Evolutionary conservation across 345 rosid species (phyloP).

Genomic region (Atalantia buxifolia): DNA sequence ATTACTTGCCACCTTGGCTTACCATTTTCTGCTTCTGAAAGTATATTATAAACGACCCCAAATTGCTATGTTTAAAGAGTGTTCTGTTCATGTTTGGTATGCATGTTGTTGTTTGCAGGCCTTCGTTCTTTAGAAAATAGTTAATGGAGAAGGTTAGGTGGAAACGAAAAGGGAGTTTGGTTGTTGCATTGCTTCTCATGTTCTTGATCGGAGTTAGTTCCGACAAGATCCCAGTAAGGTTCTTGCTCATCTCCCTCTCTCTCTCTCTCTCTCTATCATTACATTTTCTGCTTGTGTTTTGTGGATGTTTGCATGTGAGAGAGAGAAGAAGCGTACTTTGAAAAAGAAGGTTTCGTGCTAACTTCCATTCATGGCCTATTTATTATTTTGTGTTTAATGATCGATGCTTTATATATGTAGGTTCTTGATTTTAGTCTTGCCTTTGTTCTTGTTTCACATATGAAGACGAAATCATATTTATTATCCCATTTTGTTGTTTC

Average conservation of each 20-base stretch:
- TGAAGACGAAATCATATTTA: background rate
- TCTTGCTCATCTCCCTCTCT: conserved; percentile 11
- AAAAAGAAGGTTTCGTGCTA: background rate
- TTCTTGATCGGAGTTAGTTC: conserved; percentile 9
- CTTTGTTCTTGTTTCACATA: background rate
- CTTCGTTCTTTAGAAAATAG: background rate
- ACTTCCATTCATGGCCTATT: background rate
- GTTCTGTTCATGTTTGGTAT: background rate
- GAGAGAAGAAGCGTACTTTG: background rate
- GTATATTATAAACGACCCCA: background rate
- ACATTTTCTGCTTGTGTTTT: background rate
- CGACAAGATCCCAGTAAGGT: conserved; percentile 32
- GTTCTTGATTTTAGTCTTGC: background rate
- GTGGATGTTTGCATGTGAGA: background rate
- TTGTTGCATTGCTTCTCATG: background rate
- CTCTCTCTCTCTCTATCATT: background rate
- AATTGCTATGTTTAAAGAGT: background rate
- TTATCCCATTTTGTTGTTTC: background rate
- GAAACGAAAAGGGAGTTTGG: background rate
- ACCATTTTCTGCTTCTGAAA: background rate
- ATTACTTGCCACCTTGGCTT: background rate
- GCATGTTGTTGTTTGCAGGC: conserved; percentile 9
- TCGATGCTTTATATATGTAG: background rate
- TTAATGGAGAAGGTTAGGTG: conserved; percentile 18
- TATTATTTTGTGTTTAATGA: background rate